These are phyloP conservation scores for Salix suchowensis DNA, from an alignment of 345 rosid genomes.

Conservation along the genomic window DNA sequence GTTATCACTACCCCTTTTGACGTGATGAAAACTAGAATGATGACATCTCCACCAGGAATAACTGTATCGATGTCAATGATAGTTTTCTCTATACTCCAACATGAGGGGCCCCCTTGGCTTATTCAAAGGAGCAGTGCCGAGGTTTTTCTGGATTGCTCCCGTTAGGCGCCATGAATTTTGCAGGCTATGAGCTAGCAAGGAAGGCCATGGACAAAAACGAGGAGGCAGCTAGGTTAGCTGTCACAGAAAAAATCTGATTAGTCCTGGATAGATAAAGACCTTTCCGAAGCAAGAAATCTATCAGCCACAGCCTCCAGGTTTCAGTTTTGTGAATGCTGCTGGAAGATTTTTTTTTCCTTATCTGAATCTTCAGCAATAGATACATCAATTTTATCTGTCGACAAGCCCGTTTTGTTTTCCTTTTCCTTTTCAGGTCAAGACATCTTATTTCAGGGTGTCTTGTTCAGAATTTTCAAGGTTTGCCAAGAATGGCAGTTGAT, in stretches of 20 bases:
- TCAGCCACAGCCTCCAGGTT: slow-evolving; percentile 2
- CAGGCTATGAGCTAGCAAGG: slow-evolving; percentile 89
- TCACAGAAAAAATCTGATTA: slow-evolving; percentile 36
- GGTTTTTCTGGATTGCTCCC: slow-evolving; percentile 99
- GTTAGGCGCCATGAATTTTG: slow-evolving; percentile 99
- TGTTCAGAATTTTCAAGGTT: neutral
- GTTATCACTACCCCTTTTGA: slow-evolving; percentile 90
- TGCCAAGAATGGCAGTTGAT: slow-evolving; percentile 9
- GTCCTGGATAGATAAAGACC: slow-evolving; percentile 21
- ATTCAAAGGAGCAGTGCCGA: slow-evolving; percentile 89
- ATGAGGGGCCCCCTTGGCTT: slow-evolving; percentile 89
- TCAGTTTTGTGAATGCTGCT: slow-evolving; percentile 13
- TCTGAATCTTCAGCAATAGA: slow-evolving; percentile 7
- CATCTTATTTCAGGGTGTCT: slow-evolving; percentile 7
- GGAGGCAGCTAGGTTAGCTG: slow-evolving; percentile 29
- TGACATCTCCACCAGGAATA: slow-evolving; percentile 86
- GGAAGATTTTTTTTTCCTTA: slow-evolving; percentile 23
- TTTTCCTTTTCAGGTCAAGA: neutral
- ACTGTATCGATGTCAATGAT: slow-evolving; percentile 75
- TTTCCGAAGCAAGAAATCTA: neutral
- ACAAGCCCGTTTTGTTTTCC: slow-evolving; percentile 17
- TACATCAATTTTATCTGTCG: slow-evolving; percentile 28
- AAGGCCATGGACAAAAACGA: slow-evolving; percentile 75
- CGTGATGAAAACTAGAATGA: slow-evolving; percentile 97
- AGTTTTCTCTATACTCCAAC: slow-evolving; percentile 65